These are phyloP conservation scores for Cryphonectria naterciae DNA, from an alignment of 2,329 filamentous ascomycete species.

Conservation along the genomic window DNA sequence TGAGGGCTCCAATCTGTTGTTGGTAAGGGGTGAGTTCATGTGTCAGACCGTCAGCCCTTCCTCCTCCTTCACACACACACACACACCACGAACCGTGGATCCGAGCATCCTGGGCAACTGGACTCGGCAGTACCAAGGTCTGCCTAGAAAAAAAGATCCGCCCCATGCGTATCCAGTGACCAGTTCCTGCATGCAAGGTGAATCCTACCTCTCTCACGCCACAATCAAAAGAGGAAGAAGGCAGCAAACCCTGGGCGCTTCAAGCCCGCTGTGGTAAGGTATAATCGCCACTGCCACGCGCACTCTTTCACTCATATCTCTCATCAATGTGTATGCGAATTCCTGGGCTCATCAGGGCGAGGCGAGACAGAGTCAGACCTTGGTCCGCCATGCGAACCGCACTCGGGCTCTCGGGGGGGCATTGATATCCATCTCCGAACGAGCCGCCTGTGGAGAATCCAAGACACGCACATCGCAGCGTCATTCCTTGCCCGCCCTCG, in stretches of 20 bases:
- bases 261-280: background rate
- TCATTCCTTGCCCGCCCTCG: constrained; percentile 11
- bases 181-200: constrained; percentile 7
- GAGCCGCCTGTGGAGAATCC: constrained; percentile 1
- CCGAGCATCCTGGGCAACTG: background rate
- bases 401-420: background rate
- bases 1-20: background rate
- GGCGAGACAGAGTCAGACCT: background rate
- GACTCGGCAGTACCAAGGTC: background rate
- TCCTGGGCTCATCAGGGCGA: background rate
- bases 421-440: background rate
- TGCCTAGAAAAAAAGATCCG: background rate
- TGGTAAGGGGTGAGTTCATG: background rate
- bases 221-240: background rate
- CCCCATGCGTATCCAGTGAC: constrained; percentile 4
- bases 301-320: background rate
- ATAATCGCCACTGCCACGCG: background rate
- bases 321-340: background rate
- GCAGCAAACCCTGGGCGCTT: background rate
- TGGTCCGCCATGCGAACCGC: background rate
- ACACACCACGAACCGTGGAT: background rate
- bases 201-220: constrained; percentile 4
- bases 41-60: background rate
- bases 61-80: background rate
- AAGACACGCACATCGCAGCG: constrained; percentile 12